Conservation (phyloP, 192 early-diverging fungal species). For the Gonapodya prolifera region DNA sequence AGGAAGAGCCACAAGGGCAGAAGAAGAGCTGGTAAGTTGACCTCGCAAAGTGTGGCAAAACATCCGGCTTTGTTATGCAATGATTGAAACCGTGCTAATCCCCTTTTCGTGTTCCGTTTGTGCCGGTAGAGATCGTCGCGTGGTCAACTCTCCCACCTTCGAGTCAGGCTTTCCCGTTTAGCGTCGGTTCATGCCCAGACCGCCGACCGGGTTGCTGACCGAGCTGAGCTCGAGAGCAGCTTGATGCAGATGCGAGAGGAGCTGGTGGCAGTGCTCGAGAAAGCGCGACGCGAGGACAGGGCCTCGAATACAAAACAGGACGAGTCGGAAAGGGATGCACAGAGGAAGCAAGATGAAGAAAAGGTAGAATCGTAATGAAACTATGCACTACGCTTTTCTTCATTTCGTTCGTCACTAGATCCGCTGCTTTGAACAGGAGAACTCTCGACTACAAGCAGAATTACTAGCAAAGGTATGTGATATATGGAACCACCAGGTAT, state of each 20-base stretch:
- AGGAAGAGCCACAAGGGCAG: neutral
- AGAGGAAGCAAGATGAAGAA: neutral
- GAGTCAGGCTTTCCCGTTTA: neutral
- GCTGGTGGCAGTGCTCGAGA: neutral
- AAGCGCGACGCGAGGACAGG: too few species aligned
- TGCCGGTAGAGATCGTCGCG: too few species aligned
- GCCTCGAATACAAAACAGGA: neutral
- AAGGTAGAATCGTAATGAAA: neutral
- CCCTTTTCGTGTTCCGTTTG: too few species aligned
- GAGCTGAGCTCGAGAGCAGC: neutral
- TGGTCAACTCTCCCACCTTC: neutral
- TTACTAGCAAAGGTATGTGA: neutral
- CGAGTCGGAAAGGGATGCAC: neutral
- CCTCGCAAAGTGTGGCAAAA: neutral
- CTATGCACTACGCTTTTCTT: too few species aligned
- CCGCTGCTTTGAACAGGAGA: neutral
- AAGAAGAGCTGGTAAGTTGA: neutral
- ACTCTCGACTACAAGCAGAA: neutral
- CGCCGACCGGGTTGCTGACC: neutral
- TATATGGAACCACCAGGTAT: neutral
- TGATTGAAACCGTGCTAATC: too few species aligned
- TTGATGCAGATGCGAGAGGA: neutral
- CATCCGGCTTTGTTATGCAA: too few species aligned
- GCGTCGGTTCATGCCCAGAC: neutral
- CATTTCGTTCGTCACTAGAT: too few species aligned